phyloP scores from a whole-genome alignment of 202 grass and related monocot species.

The Digitaria exilis region DNA sequence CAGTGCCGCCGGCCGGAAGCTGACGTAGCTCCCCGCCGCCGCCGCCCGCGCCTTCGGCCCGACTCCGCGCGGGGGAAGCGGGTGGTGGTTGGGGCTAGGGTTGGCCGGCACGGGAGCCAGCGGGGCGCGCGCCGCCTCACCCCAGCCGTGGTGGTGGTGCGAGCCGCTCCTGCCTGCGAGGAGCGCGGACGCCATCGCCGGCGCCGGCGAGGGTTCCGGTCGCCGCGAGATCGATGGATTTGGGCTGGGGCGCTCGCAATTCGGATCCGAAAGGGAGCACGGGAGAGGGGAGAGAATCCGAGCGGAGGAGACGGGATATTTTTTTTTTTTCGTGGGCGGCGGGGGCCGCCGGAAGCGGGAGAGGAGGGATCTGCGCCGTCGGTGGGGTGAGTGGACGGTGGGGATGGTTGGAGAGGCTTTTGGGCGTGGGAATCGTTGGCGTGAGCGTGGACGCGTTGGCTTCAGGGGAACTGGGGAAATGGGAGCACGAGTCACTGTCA shows the following conservation, averaged over 20 bases:
- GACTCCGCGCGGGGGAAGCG: constrained; percentile 31
- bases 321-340: constrained; percentile 44
- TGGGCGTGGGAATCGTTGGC: not conserved
- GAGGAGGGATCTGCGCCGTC: constrained; percentile 7
- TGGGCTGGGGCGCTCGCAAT: constrained; percentile 12
- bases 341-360: constrained; percentile 30
- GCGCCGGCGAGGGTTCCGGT: constrained; percentile 41
- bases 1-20: constrained; percentile 33
- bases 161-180: constrained; percentile 53
- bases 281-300: not conserved
- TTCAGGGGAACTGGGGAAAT: not conserved
- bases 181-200: constrained; percentile 74
- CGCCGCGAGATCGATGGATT: too few species aligned
- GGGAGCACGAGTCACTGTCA: not conserved
- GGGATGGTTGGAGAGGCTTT: not conserved
- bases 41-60: not conserved
- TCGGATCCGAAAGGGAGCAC: constrained; percentile 36
- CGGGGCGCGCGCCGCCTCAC: constrained; percentile 35
- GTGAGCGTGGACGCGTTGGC: not conserved
- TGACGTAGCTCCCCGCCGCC: constrained; percentile 18
- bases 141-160: constrained; percentile 53
- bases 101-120: constrained; percentile 41
- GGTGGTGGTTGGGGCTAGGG: constrained; percentile 51
- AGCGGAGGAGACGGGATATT: constrained; percentile 5
- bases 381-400: constrained; percentile 33